These are phyloP conservation scores for Jasminum sambac DNA, from an alignment of 257 asterid species.

Conservation along the genomic window DNA sequence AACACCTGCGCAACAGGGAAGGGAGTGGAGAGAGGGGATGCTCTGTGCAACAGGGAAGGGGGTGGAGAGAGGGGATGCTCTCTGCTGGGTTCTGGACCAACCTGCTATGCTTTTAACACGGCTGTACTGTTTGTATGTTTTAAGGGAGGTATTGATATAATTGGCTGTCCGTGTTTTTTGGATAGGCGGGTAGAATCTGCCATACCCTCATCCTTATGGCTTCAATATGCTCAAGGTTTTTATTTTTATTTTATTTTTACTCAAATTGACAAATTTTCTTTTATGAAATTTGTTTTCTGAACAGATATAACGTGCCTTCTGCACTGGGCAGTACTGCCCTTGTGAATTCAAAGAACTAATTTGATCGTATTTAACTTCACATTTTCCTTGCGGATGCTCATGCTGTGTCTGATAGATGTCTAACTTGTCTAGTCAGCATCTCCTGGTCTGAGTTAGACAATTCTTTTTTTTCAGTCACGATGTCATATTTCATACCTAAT, in stretches of 20 bases:
- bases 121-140: neutral
- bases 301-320: neutral
- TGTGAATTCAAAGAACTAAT: neutral
- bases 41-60: neutral
- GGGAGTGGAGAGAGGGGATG: neutral
- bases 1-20: neutral
- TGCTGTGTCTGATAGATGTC: neutral
- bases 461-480: neutral
- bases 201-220: conserved; percentile 8
- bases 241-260: no score
- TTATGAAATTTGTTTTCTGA: neutral
- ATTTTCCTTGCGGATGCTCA: conserved; percentile 11
- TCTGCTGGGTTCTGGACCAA: neutral
- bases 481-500: conserved; percentile 1
- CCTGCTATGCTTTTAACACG: neutral
- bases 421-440: neutral
- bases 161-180: neutral
- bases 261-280: conserved; percentile 1
- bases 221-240: neutral
- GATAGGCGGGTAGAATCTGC: neutral
- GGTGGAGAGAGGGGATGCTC: neutral
- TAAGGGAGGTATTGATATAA: neutral
- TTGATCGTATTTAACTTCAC: neutral
- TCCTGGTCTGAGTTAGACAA: neutral
- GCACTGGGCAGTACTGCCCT: neutral